Evolutionary conservation across 2,329 filamentous ascomycete species (phyloP).

Genomic region (Zymoseptoria ardabiliae): DNA sequence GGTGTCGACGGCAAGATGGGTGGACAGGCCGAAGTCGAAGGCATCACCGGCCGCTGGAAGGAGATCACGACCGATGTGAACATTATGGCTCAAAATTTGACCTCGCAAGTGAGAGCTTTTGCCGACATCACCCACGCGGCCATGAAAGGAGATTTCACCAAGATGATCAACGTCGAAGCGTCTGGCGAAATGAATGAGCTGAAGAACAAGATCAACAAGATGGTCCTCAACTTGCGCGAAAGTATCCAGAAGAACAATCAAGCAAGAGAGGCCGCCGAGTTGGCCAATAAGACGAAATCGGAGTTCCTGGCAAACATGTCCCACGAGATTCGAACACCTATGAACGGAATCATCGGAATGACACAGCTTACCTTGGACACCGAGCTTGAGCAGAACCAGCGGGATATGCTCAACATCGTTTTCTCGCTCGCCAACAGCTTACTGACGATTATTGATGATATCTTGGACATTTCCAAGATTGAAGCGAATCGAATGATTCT

Average conservation of each 20-base stretch:
- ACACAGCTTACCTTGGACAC: slow-evolving; percentile 93
- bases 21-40: slow-evolving; percentile 88
- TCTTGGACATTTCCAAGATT: slow-evolving; percentile 65
- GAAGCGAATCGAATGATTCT: slow-evolving; percentile 98
- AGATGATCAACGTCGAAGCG: slow-evolving; percentile 91
- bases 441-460: slow-evolving; percentile 88
- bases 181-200: slow-evolving; percentile 99
- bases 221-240: slow-evolving; percentile 92
- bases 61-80: slow-evolving; percentile 97
- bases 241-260: slow-evolving; percentile 96
- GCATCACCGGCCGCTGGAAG: slow-evolving; percentile 91
- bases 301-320: slow-evolving; percentile 99
- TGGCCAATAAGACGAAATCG: slow-evolving; percentile 96
- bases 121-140: slow-evolving; percentile 97
- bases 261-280: slow-evolving; percentile 87
- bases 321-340: slow-evolving; percentile 93
- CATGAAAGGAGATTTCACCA: slow-evolving; percentile 94
- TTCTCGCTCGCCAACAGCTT: slow-evolving; percentile 94
- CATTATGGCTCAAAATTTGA: slow-evolving; percentile 77
- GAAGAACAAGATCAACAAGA: slow-evolving; percentile 98
- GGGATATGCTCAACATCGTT: slow-evolving; percentile 98
- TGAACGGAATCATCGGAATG: slow-evolving; percentile 98
- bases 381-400: slow-evolving; percentile 84
- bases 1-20: slow-evolving; percentile 98
- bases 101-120: slow-evolving; percentile 94